A percentile compares a stretch with the other conserved stretches of the same genome.
Conservation (phyloP, 371 early-diverging fungal genomes). For the Mucor sp. region DNA sequence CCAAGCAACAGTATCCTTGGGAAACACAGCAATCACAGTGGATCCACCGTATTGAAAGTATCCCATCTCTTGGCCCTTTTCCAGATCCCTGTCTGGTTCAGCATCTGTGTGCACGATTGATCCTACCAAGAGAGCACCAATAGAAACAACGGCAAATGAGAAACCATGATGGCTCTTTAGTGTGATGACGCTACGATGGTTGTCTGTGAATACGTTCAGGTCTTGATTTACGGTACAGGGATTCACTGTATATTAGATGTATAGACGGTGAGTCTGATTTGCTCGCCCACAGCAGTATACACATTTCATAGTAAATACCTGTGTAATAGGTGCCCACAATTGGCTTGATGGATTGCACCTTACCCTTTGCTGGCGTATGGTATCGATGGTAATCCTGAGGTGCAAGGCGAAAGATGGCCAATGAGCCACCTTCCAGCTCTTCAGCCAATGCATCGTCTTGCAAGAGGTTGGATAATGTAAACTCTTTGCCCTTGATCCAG, state of each 20-base stretch:
- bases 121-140: slow-evolving; percentile 53
- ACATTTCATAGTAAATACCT: slow-evolving; percentile 13
- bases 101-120: slow-evolving; percentile 50
- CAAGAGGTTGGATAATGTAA: slow-evolving; percentile 57
- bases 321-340: slow-evolving; percentile 41
- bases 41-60: slow-evolving; percentile 70
- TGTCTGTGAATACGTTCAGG: slow-evolving; percentile 54
- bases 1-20: slow-evolving; percentile 55
- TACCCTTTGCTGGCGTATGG: slow-evolving; percentile 70
- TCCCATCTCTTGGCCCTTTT: slow-evolving; percentile 69
- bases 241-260: slow-evolving; percentile 31
- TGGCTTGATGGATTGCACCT: slow-evolving; percentile 27
- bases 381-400: slow-evolving; percentile 85
- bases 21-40: slow-evolving; percentile 66
- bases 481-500: slow-evolving; percentile 77
- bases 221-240: slow-evolving; percentile 48
- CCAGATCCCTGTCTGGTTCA: slow-evolving; percentile 27
- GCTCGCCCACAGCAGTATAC: neutral
- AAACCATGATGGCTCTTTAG: slow-evolving; percentile 22
- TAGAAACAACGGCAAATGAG: slow-evolving; percentile 41
- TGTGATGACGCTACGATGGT: slow-evolving; percentile 40
- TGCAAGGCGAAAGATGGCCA: slow-evolving; percentile 73
- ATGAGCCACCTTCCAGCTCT: slow-evolving; percentile 58
- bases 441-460: slow-evolving; percentile 45
- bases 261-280: neutral